Evolutionary conservation across 164 flowering plant species (phyloP), one percentile per base, ranked within the genome.

Genomic region (Annona squamosa): DNA sequence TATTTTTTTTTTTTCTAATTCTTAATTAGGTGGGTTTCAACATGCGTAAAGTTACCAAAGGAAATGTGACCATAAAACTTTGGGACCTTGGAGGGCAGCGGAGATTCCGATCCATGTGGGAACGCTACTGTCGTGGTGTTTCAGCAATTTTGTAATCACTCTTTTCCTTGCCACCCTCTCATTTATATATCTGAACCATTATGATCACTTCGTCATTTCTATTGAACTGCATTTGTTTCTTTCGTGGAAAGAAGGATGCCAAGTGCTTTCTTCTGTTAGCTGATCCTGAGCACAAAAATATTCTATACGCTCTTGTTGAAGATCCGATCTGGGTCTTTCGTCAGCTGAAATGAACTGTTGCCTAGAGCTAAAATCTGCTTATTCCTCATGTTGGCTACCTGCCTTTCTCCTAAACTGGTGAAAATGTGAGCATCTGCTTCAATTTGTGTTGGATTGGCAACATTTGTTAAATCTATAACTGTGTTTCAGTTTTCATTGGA

Each of bases 81-180:
- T 94, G 97, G 98, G 98, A 94, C 72, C 91, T 92, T 77, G 98
- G 98, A 76, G 98, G 98, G 65, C 98, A 94, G 79, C 75, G 89
- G 64, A 86, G 98, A 79, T 94, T 94, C 65, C 96, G 97, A 65
- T 79, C 91, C 75, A 94, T 91, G 97, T 92, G 97, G 98, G 98
- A 94, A 84, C 91, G 97, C 65, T 94, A 94, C 70, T 90, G 97
- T 70, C 94, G 98, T 69, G 97, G 96, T 47, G 93, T 94, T 72
- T 83, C 97, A 71, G 97, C 94, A 7, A 94, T 92, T 77, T 48
- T 94, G 97, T 92, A 92, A 84, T 52, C 63, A 45, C 62, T 52
- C 72, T 65, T 19, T n/a, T n/a, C 63, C 44, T 65, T 19, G 65
- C 65, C 19, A 4, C 2, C 18, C 37, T 19, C 5, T 63, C 26